Evolutionary conservation across 306 rosid species (phyloP).

Genomic region (Casuarina equisetifolia): DNA sequence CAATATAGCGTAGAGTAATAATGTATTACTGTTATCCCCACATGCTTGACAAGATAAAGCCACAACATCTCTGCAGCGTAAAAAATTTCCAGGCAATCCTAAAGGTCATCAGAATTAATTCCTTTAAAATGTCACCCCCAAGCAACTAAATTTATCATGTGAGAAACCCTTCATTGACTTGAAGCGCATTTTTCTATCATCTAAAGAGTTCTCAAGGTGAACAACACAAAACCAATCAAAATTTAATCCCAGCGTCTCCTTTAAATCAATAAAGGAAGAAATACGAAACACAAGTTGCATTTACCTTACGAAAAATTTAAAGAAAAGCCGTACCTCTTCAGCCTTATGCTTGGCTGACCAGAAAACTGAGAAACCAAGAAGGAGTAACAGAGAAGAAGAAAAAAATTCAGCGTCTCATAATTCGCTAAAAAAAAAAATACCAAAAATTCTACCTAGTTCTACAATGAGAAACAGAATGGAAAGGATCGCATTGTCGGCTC

Average conservation of each 20-base stretch:
- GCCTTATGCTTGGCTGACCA: background rate
- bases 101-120: background rate
- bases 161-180: background rate
- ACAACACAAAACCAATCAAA: background rate
- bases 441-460: background rate
- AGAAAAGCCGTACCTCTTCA: background rate
- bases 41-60: background rate
- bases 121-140: background rate
- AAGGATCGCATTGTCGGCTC: background rate
- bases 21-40: background rate
- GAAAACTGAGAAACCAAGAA: background rate
- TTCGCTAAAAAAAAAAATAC: no score
- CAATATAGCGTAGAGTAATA: background rate
- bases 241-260: background rate
- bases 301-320: background rate
- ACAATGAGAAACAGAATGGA: background rate
- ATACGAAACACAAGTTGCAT: background rate
- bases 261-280: background rate
- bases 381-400: background rate
- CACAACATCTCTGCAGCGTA: background rate
- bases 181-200: background rate
- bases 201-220: background rate
- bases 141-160: background rate
- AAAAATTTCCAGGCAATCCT: background rate
- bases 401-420: background rate